Conservation (phyloP, 2,329 filamentous ascomycete species). For the Cladorrhinum sp. region DNA sequence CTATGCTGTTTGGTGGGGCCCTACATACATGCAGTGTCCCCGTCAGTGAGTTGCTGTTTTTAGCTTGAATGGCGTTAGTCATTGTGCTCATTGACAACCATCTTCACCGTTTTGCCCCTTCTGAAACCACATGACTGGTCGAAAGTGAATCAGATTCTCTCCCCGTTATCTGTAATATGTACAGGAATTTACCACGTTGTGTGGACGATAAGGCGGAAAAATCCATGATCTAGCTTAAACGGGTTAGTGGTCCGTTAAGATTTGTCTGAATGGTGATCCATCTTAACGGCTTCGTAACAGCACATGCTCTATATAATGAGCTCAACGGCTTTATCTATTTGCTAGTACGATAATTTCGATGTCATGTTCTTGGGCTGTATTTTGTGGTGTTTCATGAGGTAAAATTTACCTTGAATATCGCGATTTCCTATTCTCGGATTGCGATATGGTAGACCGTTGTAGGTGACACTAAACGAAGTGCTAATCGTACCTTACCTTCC, state of each 20-base stretch:
- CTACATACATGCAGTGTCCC: not conserved
- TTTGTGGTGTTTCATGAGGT: too few species aligned
- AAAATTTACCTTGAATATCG: too few species aligned
- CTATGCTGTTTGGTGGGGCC: conserved; percentile 1
- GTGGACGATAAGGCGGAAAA: not conserved
- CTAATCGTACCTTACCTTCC: too few species aligned
- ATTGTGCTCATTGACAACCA: not conserved
- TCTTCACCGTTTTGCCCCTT: not conserved
- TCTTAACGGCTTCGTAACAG: not conserved
- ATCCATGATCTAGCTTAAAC: not conserved
- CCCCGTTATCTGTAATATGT: not conserved
- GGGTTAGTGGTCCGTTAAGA: not conserved
- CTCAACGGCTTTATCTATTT: too few species aligned
- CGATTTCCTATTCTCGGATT: not conserved
- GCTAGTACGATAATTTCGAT: too few species aligned
- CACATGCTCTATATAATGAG: too few species aligned
- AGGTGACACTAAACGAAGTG: too few species aligned
- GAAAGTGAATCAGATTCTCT: not conserved
- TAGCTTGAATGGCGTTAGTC: not conserved
- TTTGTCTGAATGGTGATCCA: not conserved
- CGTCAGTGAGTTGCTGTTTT: not conserved
- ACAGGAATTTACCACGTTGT: not conserved
- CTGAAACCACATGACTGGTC: not conserved
- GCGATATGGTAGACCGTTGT: not conserved
- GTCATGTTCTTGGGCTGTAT: too few species aligned